Base-by-base conservation (phyloP, 1,284 basidiomycete genomes). In the Leccinum solheimii region DNA sequence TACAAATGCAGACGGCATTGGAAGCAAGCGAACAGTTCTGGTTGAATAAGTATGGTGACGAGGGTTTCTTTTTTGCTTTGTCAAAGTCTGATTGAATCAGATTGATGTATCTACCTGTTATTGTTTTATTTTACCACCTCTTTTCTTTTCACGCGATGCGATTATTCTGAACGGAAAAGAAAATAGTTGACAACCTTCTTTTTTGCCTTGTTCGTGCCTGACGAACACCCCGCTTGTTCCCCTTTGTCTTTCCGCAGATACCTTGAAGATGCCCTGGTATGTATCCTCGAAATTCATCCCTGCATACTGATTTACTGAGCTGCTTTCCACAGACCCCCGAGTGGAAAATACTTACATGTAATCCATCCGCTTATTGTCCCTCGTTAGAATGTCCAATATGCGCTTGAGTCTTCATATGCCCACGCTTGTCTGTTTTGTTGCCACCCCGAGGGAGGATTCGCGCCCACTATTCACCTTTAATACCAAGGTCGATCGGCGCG, bases 401-500 rank as follows among this genome's bases (percentile, higher is more conserved):
- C 1, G 45, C 21, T 48, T 14, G 19, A 23, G 45, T 23, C 13
- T 48, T 14, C 45, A 23, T 23, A 23, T 48, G 13, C 45, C 45
- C 45, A 48, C n/a, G 21, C 23, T 19, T 14, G 7, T 55, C 26
- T 14, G 11, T 56, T 38, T 55, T 59, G 7, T 62, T 87, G 92
- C 87, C 1, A 88, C 88, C 3, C 69, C 85, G 23, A 85, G 86
- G 69, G 75, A 81, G 21, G 82, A 86, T 66, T 91, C 94, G 3
- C 83, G 92, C 3, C 89, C 91, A 11, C 75, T 91, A 68, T 84
- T 98, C 75, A 84, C 86, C 51, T 97, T 97, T 69, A 90, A 94
- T 65, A 91, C 91, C 2, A 77, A 84, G 14, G 90, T 96, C 19
- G 93, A 98, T 71, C 98, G 97, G 97, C 90, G 87, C 67, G 89